A percentile compares a stretch with the other conserved stretches of the same genome.
These are phyloP conservation scores for Chrysanthemum makinoi DNA, from an alignment of 129 eudicot genomes.

Conservation along the genomic window DNA sequence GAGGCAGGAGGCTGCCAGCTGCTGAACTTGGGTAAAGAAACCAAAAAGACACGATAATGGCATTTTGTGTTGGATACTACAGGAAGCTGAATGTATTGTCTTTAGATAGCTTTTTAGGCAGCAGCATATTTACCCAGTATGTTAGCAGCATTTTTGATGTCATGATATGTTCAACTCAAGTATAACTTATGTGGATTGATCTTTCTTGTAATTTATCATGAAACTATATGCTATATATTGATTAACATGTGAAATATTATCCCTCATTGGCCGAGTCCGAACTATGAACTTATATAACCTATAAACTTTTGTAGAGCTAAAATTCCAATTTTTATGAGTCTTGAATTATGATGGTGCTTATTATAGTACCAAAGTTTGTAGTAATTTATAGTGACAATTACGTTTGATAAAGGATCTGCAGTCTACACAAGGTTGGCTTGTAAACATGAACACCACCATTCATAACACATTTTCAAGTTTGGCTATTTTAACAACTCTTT, in stretches of 20 bases:
- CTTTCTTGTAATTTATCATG: conserved; percentile 15
- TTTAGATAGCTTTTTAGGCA: conserved; percentile 30
- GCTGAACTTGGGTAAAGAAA: conserved; percentile 1
- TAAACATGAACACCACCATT: no score
- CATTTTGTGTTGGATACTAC: conserved; percentile 19
- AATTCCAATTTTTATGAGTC: no score
- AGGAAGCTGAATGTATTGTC: conserved; percentile 28
- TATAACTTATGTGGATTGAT: conserved; percentile 14
- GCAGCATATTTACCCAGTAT: conserved; percentile 13
- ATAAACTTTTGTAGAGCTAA: no score
- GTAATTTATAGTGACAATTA: not conserved
- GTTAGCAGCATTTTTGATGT: conserved; percentile 30
- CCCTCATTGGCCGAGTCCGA: no score
- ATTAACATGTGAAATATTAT: conserved; percentile 13
- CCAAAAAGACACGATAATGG: conserved; percentile 12
- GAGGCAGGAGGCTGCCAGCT: conserved; percentile 24
- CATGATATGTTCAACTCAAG: conserved; percentile 22
- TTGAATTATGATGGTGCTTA: not conserved
- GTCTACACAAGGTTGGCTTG: not conserved
- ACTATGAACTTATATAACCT: no score
- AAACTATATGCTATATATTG: conserved; percentile 24
- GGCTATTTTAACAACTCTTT: no score
- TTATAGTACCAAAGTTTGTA: not conserved
- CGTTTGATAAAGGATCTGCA: not conserved
- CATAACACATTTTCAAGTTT: no score